Conservation (phyloP, 2,329 filamentous ascomycete genomes). For the Hyphodiscus sp. region DNA sequence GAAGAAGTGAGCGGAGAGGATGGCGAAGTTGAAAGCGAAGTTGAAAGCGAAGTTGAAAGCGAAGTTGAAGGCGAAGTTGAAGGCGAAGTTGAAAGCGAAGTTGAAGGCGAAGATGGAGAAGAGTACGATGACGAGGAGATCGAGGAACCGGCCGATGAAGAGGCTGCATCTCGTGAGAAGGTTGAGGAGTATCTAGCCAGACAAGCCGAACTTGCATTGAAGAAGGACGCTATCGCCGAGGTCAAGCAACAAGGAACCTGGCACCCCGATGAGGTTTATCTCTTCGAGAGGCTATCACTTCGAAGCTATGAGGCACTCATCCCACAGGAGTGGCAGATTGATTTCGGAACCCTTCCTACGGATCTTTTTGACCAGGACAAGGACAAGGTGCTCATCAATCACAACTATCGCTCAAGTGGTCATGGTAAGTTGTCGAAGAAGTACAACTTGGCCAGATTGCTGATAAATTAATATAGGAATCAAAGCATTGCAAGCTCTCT, state of each 20-base stretch:
- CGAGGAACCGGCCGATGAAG: conserved; percentile 4
- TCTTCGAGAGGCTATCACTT: conserved; percentile 26
- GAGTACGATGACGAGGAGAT: conserved; percentile 7
- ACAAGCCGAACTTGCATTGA: conserved; percentile 22
- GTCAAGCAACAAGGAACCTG: conserved; percentile 22
- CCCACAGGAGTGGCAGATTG: conserved; percentile 23
- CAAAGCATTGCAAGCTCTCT: conserved; percentile 24
- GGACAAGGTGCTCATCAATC: conserved; percentile 24
- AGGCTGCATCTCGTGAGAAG: conserved; percentile 18
- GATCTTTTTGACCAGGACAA: conserved; percentile 22
- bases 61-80: not conserved
- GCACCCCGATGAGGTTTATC: conserved; percentile 25
- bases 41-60: too few relatives aligned
- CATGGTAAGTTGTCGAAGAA: conserved; percentile 19
- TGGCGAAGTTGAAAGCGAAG: too few relatives aligned
- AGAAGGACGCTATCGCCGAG: conserved; percentile 21
- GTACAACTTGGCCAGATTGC: not conserved
- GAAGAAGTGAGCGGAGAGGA: conserved; percentile 6
- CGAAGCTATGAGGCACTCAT: conserved; percentile 28
- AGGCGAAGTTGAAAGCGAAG: conserved; percentile 5
- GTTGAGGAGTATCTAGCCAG: conserved; percentile 25
- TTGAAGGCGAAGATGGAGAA: conserved; percentile 1
- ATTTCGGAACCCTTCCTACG: conserved; percentile 28
- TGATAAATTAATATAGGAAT: conserved; percentile 17
- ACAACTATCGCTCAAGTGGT: conserved; percentile 15